Evolutionary conservation across 169 alveolate genomes (phyloP).

Genomic region (Hepatocystis sp.): DNA sequence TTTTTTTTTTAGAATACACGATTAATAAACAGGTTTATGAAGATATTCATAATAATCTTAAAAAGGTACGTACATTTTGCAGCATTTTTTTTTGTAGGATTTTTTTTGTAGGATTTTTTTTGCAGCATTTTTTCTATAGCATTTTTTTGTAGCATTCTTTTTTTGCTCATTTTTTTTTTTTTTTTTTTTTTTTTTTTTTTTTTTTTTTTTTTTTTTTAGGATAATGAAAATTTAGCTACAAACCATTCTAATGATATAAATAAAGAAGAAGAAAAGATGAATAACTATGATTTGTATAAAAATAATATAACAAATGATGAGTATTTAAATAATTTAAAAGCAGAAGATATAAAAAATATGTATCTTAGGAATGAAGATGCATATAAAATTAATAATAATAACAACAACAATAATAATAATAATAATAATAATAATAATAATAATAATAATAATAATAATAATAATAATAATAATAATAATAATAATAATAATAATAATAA

Average conservation of each 20-base stretch:
- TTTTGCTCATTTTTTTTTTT: no score
- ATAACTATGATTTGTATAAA: slow-evolving; percentile 49
- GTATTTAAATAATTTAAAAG: slow-evolving; percentile 23
- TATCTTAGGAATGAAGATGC: slow-evolving; percentile 15
- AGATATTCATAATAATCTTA: slow-evolving; percentile 13
- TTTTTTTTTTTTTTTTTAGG: slow-evolving; percentile 7
- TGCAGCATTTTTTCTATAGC: no score
- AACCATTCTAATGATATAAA: slow-evolving; percentile 31
- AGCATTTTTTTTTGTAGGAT: no score
- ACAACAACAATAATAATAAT: slow-evolving; percentile 24
- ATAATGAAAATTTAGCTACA: slow-evolving; percentile 20
- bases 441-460: slow-evolving; percentile 5
- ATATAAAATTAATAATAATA: slow-evolving; percentile 18
- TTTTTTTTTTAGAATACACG: slow-evolving; percentile 21
- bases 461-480: slow-evolving; percentile 10
- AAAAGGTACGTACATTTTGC: slow-evolving; percentile 24
- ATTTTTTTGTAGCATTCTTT: no score
- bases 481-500: slow-evolving; percentile 28
- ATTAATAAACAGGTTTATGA: slow-evolving; percentile 44
- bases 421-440: slow-evolving; percentile 40
- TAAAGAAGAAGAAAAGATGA: slow-evolving; percentile 38
- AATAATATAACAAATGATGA: slow-evolving; percentile 34
- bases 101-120: no score
- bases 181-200: neutral
- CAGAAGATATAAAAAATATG: slow-evolving; percentile 26